These are phyloP conservation scores for Vaccinium macrocarpon DNA, from an alignment of 148 eudicot species.

Conservation along the genomic window DNA sequence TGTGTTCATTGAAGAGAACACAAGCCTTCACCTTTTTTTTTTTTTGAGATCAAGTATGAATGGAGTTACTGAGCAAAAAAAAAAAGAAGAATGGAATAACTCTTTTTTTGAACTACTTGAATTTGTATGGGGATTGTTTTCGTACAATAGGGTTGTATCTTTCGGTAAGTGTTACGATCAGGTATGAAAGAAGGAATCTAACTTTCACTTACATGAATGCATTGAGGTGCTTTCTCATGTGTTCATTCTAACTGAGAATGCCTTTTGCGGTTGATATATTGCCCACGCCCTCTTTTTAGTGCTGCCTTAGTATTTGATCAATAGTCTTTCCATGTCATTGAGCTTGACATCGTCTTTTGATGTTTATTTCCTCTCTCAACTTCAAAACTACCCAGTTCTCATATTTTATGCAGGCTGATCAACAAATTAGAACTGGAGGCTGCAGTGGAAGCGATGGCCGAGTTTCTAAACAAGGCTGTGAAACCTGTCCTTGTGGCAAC, in stretches of 20 bases:
- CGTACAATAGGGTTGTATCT: background rate
- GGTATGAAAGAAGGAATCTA: background rate
- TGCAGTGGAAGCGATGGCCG: conserved; percentile 71
- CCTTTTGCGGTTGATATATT: no score
- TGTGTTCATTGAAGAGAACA: background rate
- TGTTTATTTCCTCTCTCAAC: background rate
- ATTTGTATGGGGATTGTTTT: background rate
- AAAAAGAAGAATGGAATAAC: no score
- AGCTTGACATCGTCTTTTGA: background rate
- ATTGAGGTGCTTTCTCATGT: conserved; percentile 4
- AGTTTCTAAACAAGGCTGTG: conserved; percentile 72
- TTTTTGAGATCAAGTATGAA: no score
- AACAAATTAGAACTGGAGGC: conserved; percentile 72
- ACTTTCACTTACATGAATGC: background rate
- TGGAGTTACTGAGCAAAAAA: no score
- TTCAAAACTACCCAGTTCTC: background rate
- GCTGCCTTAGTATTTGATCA: no score
- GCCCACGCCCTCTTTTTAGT: no score
- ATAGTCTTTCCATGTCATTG: no score
- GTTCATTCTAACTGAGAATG: no score
- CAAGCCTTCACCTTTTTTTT: background rate
- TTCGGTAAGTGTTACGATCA: background rate
- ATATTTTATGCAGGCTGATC: conserved; percentile 42
- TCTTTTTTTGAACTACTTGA: no score
- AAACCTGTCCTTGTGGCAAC: conserved; percentile 74